These are phyloP conservation scores for Diaporthe vaccinii DNA, from an alignment of 2,329 filamentous ascomycete species.

Conservation along the genomic window DNA sequence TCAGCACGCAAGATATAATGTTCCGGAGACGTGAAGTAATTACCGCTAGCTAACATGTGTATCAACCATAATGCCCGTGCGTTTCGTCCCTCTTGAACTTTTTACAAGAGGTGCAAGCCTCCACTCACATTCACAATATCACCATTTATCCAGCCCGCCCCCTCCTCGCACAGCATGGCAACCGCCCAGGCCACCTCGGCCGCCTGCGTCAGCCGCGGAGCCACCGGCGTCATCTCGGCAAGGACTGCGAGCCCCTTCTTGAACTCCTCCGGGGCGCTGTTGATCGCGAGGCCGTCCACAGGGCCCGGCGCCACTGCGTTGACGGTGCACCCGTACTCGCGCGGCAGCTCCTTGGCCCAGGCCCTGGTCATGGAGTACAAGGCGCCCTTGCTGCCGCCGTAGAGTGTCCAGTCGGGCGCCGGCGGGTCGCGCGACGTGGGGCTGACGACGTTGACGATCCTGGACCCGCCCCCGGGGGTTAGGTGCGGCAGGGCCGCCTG, in stretches of 20 bases:
- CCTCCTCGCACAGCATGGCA: slow-evolving; percentile 24
- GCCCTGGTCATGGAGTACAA: slow-evolving; percentile 38
- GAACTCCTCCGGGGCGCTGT: background rate
- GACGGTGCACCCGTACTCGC: slow-evolving; percentile 21
- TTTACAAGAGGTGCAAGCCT: background rate
- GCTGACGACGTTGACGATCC: slow-evolving; percentile 41
- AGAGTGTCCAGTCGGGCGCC: slow-evolving; percentile 29
- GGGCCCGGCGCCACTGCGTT: slow-evolving; percentile 23
- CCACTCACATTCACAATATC: slow-evolving; percentile 8
- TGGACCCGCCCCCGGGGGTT: background rate
- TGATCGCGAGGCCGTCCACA: background rate
- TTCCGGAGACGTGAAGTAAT: background rate
- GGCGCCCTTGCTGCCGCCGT: slow-evolving; percentile 39
- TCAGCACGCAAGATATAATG: background rate
- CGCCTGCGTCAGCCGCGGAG: background rate
- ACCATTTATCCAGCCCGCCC: slow-evolving; percentile 19
- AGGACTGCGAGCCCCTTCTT: background rate
- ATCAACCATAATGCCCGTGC: no score
- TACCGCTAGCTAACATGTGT: background rate
- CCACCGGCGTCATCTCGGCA: background rate
- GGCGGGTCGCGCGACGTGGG: slow-evolving; percentile 37
- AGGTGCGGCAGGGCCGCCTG: slow-evolving; percentile 23
- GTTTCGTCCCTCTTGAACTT: no score
- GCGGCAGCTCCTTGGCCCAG: slow-evolving; percentile 45
- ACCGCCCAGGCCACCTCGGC: slow-evolving; percentile 25